phyloP scores from a whole-genome alignment of 73 alveolate genomes.

The Tetrahymena thermophila region DNA sequence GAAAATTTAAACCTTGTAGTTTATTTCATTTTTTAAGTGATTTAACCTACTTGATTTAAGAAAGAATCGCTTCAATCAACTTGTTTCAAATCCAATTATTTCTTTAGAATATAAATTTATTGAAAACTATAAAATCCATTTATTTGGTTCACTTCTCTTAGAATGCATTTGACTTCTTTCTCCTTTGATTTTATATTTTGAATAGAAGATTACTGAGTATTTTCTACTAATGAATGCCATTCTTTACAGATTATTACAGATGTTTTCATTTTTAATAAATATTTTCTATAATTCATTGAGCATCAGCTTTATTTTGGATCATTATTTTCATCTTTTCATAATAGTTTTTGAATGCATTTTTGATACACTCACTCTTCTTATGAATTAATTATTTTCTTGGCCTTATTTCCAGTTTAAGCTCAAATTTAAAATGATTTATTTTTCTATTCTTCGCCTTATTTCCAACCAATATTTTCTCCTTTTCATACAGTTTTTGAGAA shows the following conservation, averaged over 20 bases:
- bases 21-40: not conserved
- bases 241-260: slow-evolving; percentile 1
- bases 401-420: not conserved
- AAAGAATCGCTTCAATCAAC: not conserved
- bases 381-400: not conserved
- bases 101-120: not conserved
- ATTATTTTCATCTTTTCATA: not conserved
- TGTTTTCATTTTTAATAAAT: not conserved
- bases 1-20: not conserved
- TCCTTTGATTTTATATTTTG: not conserved
- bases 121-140: not conserved
- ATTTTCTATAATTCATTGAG: not conserved
- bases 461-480: not conserved
- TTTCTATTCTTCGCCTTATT: not conserved
- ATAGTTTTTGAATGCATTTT: not conserved
- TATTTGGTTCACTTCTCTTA: not conserved
- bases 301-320: not conserved
- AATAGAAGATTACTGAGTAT: not conserved
- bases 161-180: not conserved
- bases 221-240: not conserved
- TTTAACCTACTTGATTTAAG: not conserved
- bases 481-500: not conserved
- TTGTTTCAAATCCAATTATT: not conserved
- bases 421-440: not conserved
- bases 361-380: not conserved